Base-by-base conservation (phyloP, 495 filamentous ascomycete genomes). In the Chaetomium fimeti region DNA sequence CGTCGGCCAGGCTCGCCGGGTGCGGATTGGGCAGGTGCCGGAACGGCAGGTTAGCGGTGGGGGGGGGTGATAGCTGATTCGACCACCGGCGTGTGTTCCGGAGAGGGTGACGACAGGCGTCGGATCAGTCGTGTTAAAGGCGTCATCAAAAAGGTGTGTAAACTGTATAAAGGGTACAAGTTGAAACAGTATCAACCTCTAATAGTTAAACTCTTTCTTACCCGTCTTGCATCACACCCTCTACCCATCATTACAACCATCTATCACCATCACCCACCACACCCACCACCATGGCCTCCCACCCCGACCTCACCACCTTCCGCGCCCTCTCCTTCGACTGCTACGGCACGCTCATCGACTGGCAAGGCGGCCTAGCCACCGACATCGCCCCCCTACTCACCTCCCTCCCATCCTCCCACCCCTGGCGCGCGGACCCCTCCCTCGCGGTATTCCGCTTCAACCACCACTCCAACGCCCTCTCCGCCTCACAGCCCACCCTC, bases 281-380 rank as follows among this genome's bases (percentile, higher is more conserved):
- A n/a, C n/a, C 25, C 12, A 6, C 58, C 47, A 62, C 25, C 56
- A 62, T 60, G 47, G 6, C 65, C 7, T 7, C 45, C 65, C 52
- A 48, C 29, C 62, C 63, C 20, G 65, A 68, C 57, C 65, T 80
- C 27, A 76, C 74, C 22, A 27, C 64, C 60, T 77, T 72, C 68
- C 68, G 71, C 36, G 66, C 73, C 60, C 84, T 92, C 79, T 90
- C 80, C 71, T 94, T 95, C 78, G 90, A 95, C 74, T 85, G 89
- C 79, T 93, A 91, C 74, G 89, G 90, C 72, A 95, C 91, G 0
- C 82, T 93, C 27, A 86, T 93, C 56, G 89, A 93, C 79, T 91
- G 88, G 88, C 84, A 92, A 72, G 61, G 69, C 47, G 75, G 77
- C 64, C 68, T 78, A 16, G 42, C 57, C 7, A 51, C 62, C 48